Evolutionary conservation across 352 stramenopile species (phyloP).

Genomic region (Pythium rhizo-oryzae): DNA sequence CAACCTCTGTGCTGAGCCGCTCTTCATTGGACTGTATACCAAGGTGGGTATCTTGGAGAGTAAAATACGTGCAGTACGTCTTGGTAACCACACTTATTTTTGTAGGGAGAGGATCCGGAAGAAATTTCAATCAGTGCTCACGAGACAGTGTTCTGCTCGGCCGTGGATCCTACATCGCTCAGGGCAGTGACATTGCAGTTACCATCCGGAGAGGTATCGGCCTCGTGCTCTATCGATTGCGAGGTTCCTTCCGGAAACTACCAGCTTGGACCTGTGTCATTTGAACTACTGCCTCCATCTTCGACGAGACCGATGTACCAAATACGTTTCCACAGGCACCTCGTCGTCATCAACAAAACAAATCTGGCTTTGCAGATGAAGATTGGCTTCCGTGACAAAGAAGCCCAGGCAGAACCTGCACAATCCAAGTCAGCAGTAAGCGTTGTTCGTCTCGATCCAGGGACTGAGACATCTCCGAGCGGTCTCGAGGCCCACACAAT

Average conservation of each 20-base stretch:
- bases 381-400: neutral
- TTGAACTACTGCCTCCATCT: constrained; percentile 11
- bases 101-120: constrained; percentile 1
- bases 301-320: constrained; percentile 7
- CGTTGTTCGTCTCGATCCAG: constrained; percentile 1
- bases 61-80: neutral
- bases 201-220: neutral
- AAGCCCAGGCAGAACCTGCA: neutral
- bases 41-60: constrained; percentile 7
- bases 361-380: neutral
- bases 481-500: no score
- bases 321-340: constrained; percentile 3
- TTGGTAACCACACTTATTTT: neutral
- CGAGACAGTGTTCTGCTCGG: constrained; percentile 4
- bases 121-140: constrained; percentile 1
- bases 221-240: constrained; percentile 8
- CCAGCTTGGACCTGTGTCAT: constrained; percentile 10
- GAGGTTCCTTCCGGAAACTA: neutral
- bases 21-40: constrained; percentile 4
- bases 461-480: neutral
- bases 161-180: constrained; percentile 3
- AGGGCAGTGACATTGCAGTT: constrained; percentile 3
- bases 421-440: neutral
- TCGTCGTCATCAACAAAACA: constrained; percentile 14
- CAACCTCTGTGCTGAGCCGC: constrained; percentile 8